Evolutionary conservation across 352 stramenopile genomes (phyloP).

Genomic region (Phytophthora meadii): DNA sequence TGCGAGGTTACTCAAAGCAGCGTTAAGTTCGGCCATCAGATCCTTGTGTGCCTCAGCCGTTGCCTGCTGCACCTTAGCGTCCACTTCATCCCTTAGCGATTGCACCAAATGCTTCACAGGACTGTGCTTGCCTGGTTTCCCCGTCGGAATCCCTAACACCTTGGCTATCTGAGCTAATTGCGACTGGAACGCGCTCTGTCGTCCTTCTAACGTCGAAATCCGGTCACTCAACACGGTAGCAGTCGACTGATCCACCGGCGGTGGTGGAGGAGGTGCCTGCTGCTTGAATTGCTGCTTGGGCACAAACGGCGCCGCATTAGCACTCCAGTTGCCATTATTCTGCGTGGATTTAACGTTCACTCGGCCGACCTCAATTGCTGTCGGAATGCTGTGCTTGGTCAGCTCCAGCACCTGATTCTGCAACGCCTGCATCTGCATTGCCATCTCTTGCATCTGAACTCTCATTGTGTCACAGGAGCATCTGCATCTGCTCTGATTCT

Average conservation of each 20-base stretch:
- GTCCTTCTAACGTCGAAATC: slow-evolving; percentile 83
- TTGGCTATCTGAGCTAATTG: slow-evolving; percentile 84
- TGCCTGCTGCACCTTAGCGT: slow-evolving; percentile 33
- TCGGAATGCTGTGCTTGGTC: slow-evolving; percentile 25
- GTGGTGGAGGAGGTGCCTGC: neutral
- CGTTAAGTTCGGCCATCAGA: slow-evolving; percentile 27
- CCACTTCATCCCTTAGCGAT: slow-evolving; percentile 74
- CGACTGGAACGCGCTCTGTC: slow-evolving; percentile 85
- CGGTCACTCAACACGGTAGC: slow-evolving; percentile 67
- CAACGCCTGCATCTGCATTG: slow-evolving; percentile 50
- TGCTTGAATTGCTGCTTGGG: slow-evolving; percentile 37
- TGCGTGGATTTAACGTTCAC: slow-evolving; percentile 6
- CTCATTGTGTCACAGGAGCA: slow-evolving; percentile 57
- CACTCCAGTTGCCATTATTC: slow-evolving; percentile 29
- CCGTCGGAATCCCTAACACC: slow-evolving; percentile 65
- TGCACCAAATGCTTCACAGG: slow-evolving; percentile 78
- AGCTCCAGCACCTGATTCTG: slow-evolving; percentile 56
- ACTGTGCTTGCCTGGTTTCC: slow-evolving; percentile 74
- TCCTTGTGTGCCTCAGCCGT: slow-evolving; percentile 7
- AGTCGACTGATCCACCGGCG: slow-evolving; percentile 25
- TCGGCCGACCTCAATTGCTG: slow-evolving; percentile 17
- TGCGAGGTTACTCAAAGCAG: slow-evolving; percentile 10
- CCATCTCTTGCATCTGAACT: slow-evolving; percentile 63
- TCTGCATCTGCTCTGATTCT: slow-evolving; percentile 10
- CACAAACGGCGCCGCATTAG: slow-evolving; percentile 35